A percentile compares a stretch with the other conserved stretches of the same genome.
Conservation (phyloP, 495 filamentous ascomycete genomes). For the Podospora didyma region DNA sequence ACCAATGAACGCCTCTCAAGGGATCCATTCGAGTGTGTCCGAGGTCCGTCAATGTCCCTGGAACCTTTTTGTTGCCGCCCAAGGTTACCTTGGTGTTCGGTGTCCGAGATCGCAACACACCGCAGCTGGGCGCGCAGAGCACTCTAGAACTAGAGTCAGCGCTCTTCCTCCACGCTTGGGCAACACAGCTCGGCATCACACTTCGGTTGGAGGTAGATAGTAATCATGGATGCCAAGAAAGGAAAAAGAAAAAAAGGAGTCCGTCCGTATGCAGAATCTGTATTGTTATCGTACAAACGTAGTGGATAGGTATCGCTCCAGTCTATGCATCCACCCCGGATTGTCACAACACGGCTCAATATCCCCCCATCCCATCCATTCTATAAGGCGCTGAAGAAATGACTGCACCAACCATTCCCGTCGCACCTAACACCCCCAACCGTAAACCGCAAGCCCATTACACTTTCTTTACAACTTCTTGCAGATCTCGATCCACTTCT, state of each 20-base stretch:
- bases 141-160: too few relatives aligned
- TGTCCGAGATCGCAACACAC: too few relatives aligned
- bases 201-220: too few relatives aligned
- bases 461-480: conserved; percentile 73
- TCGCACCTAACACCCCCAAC: conserved; percentile 27
- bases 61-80: neutral
- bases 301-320: conserved; percentile 10
- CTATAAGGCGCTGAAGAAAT: neutral
- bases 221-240: too few relatives aligned
- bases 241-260: too few relatives aligned
- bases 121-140: too few relatives aligned
- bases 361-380: conserved; percentile 14
- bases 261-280: conserved; percentile 12
- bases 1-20: neutral
- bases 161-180: too few relatives aligned
- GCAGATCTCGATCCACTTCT: conserved; percentile 91
- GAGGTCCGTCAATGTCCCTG: too few relatives aligned
- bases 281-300: conserved; percentile 21
- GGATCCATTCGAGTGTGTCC: too few relatives aligned
- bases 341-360: conserved; percentile 10
- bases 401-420: conserved; percentile 23
- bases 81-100: too few relatives aligned
- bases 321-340: conserved; percentile 11
- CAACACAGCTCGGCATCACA: too few relatives aligned
- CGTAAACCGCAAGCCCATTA: conserved; percentile 4